Percentiles rank a stretch among this genome's conserved stretches.
Evolutionary conservation across 2,329 filamentous ascomycete genomes (phyloP).

Genomic region (Cladosporium colombiae): DNA sequence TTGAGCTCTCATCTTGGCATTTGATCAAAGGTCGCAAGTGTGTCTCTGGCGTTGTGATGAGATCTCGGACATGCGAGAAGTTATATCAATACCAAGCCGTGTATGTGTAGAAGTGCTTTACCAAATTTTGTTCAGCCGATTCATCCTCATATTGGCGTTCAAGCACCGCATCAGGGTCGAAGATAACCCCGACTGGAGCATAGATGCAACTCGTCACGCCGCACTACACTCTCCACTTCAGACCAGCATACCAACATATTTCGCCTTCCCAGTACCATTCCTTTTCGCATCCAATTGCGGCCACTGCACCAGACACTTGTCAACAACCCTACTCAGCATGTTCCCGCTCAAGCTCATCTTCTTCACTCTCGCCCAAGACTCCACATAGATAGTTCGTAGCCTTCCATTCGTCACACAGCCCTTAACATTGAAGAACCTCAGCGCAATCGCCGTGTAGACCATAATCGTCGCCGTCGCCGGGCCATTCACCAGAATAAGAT

Average conservation of each 20-base stretch:
- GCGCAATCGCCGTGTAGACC: constrained; percentile 56
- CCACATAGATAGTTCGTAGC: constrained; percentile 80
- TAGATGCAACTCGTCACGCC: not conserved
- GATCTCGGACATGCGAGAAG: not conserved
- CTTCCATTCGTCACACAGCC: constrained; percentile 47
- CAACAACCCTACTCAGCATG: constrained; percentile 70
- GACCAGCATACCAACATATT: constrained; percentile 18
- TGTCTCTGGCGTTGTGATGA: too few relatives aligned
- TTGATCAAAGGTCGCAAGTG: not conserved
- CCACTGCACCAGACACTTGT: constrained; percentile 84
- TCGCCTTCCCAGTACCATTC: constrained; percentile 18
- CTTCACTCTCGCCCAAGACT: constrained; percentile 86
- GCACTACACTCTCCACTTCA: not conserved
- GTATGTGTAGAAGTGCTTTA: not conserved
- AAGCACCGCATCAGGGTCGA: not conserved
- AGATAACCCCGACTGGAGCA: not conserved
- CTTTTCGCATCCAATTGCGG: constrained; percentile 53
- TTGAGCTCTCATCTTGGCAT: too few relatives aligned
- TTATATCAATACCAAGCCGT: not conserved
- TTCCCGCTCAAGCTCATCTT: constrained; percentile 82
- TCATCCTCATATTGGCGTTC: not conserved
- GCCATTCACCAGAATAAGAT: constrained; percentile 82
- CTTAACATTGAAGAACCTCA: constrained; percentile 54
- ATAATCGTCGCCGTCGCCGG: constrained; percentile 85
- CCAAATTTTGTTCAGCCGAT: not conserved